Evolutionary conservation across 139 green algal genomes (phyloP), one percentile per base, ranked within the genome.

Genomic region (Volvox africanus): DNA sequence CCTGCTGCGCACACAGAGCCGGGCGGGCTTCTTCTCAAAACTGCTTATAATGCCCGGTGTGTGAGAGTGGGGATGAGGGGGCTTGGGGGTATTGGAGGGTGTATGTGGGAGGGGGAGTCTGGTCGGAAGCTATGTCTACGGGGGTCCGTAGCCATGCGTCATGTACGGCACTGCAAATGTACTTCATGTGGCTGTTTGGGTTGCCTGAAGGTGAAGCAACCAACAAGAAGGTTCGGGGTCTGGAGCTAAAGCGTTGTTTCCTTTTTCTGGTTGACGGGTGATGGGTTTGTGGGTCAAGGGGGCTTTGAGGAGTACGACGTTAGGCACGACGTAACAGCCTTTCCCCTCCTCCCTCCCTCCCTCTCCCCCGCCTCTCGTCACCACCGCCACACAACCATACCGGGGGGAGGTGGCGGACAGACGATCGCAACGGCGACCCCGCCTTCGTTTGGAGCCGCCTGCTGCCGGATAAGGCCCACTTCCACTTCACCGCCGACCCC

Each of bases 371-470:
- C 75, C 75, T 20, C n/a, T 20, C 30, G 1, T 35, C 2, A 81
- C 75, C 71, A 79, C 71, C 19, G 2, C 19, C 71, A 79, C 71
- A 79, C 22, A 36, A 5, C 44, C 71, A 79, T 20, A 79, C 37
- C 71, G 33, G 14, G 44, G n/a, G n/a, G n/a, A n/a, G n/a, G n/a
- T n/a, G n/a, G 28, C 71, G 13, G 36, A 19, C 84, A 89, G 84
- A 89, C 37, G 84, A 89, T 44, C 37, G 44, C 26, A 44, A 1
- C 35, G 69, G 69, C 84, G 69, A 71, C 84, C 37, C 69, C 24
- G 26, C 69, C 37, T 89, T 82, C 69, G 84, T 89, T 69, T 89
- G 84, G 84, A 30, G 22, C 28, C 84, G 84, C 65, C 84, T 89
- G 84, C 84, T 89, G 67, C 68, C 33, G 28, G 69, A 82, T 44